Conservation (phyloP, 2,329 filamentous ascomycete genomes). For the Mollisiaceae sp. region DNA sequence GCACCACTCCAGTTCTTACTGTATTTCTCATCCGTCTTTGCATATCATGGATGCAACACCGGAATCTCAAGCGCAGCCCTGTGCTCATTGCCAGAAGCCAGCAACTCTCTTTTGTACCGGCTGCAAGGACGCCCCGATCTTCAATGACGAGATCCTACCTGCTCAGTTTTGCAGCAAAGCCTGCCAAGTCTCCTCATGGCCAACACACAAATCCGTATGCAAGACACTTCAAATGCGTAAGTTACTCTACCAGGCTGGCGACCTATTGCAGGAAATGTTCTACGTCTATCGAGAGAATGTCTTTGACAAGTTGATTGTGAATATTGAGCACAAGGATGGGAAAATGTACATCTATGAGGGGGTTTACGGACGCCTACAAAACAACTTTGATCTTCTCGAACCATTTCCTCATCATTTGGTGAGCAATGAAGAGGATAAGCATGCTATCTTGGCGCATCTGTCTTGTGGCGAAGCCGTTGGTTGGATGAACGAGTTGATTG, state of each 20-base stretch:
- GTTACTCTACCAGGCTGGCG: not conserved
- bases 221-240: not conserved
- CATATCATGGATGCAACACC: not conserved
- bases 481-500: not conserved
- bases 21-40: not conserved
- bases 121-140: not conserved
- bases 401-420: not conserved
- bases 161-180: not conserved
- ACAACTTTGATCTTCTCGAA: not conserved
- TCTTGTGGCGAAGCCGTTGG: not conserved
- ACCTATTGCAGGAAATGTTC: slow-evolving; percentile 1
- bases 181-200: not conserved
- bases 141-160: not conserved
- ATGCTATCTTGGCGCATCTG: not conserved
- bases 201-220: not conserved
- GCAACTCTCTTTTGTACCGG: not conserved
- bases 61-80: not conserved
- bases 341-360: not conserved
- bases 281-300: not conserved
- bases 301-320: not conserved
- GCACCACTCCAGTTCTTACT: too few species aligned
- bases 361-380: not conserved
- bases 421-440: not conserved
- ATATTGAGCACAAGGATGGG: not conserved
- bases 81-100: not conserved